These are phyloP conservation scores for Bocquillonia castaneifolia DNA, from an alignment of 441 rosid species.

Conservation along the genomic window DNA sequence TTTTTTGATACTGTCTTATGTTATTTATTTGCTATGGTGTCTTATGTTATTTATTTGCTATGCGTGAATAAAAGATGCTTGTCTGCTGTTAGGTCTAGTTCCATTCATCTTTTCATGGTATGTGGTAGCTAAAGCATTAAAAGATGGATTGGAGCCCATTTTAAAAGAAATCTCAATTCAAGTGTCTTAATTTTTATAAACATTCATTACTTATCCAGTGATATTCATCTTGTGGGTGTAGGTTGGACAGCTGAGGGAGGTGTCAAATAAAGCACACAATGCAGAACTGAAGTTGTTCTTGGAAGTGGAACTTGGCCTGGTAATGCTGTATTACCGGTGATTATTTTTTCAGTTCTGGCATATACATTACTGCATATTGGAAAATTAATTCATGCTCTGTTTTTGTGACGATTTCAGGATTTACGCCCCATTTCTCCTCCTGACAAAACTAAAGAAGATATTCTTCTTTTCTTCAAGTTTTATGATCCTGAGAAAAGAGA, in stretches of 20 bases:
- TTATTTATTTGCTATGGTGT: too few species aligned
- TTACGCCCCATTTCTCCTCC: conserved; percentile 60
- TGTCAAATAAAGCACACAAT: conserved; percentile 66
- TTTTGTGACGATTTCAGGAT: conserved; percentile 49
- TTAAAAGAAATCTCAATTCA: background rate
- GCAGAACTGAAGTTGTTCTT: conserved; percentile 84
- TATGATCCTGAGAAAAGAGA: conserved; percentile 76
- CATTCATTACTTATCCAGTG: conserved; percentile 8
- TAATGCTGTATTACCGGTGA: conserved; percentile 28
- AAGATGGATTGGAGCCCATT: too few species aligned
- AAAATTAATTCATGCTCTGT: background rate
- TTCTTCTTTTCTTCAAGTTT: conserved; percentile 83
- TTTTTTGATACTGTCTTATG: too few species aligned
- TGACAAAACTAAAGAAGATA: conserved; percentile 71
- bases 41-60: too few species aligned
- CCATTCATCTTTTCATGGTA: background rate
- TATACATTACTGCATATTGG: conserved; percentile 1
- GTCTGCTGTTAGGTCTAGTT: too few species aligned
- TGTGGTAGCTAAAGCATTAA: background rate
- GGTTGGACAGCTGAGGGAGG: conserved; percentile 95
- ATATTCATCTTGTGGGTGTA: conserved; percentile 26
- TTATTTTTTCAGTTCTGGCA: conserved; percentile 10
- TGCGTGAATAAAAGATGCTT: too few species aligned
- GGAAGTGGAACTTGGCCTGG: conserved; percentile 83
- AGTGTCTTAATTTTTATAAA: background rate